Conservation (phyloP, 768 basidiomycete genomes). For the Mycena galericulata region DNA sequence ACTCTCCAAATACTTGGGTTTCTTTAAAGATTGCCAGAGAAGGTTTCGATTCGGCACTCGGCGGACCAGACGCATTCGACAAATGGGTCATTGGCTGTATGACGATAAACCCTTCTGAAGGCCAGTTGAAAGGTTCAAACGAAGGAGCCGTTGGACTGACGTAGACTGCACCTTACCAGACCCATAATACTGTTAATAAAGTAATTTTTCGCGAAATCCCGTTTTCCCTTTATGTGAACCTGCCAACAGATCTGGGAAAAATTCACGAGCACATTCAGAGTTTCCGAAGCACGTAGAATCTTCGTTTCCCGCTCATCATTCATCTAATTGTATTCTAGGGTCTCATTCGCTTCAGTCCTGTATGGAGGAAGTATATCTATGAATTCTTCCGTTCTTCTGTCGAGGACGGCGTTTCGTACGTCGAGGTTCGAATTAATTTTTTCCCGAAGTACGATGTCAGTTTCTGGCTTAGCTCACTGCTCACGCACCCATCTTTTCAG, state of each 20-base stretch:
- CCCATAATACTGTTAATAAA: constrained; percentile 77
- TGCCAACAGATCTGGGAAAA: constrained; percentile 79
- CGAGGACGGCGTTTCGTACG: constrained; percentile 78
- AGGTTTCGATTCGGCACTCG: constrained; percentile 62
- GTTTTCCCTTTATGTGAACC: neutral
- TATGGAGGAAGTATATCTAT: constrained; percentile 70
- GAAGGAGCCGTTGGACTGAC: neutral
- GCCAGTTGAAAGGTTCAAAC: neutral
- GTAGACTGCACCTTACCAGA: constrained; percentile 63
- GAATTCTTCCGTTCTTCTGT: constrained; percentile 72
- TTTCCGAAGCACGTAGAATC: constrained; percentile 55
- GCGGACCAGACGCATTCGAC: constrained; percentile 77
- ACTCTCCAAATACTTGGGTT: constrained; percentile 65
- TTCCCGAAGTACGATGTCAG: constrained; percentile 58
- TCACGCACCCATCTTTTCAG: constrained; percentile 46
- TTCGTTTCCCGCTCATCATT: neutral
- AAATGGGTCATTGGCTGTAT: constrained; percentile 69
- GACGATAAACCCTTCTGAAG: constrained; percentile 75
- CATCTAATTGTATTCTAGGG: constrained; percentile 44
- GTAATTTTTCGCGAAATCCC: constrained; percentile 44
- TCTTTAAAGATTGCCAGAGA: constrained; percentile 64
- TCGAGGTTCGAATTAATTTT: constrained; percentile 79
- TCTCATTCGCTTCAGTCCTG: constrained; percentile 63
- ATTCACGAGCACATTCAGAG: constrained; percentile 66
- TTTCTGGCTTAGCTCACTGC: neutral